Evolutionary conservation across 148 eudicot species (phyloP).

Genomic region (Vaccinium corymbosum): DNA sequence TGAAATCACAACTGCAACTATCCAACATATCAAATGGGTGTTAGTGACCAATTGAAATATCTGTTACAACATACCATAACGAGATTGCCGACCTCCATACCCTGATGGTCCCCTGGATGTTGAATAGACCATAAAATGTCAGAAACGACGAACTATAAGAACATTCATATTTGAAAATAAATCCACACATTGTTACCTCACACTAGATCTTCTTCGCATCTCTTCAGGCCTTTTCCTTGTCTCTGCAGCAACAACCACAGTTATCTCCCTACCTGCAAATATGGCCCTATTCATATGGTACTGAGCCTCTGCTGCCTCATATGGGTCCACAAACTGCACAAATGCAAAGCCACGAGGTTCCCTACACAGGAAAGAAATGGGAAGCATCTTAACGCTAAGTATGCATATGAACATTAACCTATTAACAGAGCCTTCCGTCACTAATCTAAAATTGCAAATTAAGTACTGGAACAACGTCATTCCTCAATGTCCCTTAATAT

Average conservation of each 20-base stretch:
- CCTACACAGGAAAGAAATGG: slow-evolving; percentile 33
- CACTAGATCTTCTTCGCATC: slow-evolving; percentile 61
- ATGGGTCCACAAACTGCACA: slow-evolving; percentile 68
- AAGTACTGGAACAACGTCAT: slow-evolving; percentile 17
- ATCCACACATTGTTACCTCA: slow-evolving; percentile 31
- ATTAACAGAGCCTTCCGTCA: background rate
- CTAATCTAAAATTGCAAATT: background rate
- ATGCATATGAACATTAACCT: slow-evolving; percentile 6
- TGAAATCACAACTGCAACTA: background rate
- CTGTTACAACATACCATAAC: slow-evolving; percentile 32
- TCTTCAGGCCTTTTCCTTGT: slow-evolving; percentile 68
- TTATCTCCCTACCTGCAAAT: slow-evolving; percentile 71
- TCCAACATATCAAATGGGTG: background rate
- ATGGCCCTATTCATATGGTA: slow-evolving; percentile 66
- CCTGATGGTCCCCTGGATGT: slow-evolving; percentile 45
- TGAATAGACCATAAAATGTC: slow-evolving; percentile 10
- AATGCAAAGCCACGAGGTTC: slow-evolving; percentile 85
- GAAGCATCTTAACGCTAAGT: slow-evolving; percentile 11
- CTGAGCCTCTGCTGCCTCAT: slow-evolving; percentile 71
- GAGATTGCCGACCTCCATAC: slow-evolving; percentile 53
- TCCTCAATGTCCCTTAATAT: slow-evolving; percentile 30
- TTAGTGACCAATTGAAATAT: background rate
- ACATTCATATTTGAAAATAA: background rate
- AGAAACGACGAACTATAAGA: background rate
- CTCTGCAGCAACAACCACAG: slow-evolving; percentile 71